These are phyloP conservation scores for Aureobasidium sp. DNA, from an alignment of 2,329 filamentous ascomycete species.

Conservation along the genomic window DNA sequence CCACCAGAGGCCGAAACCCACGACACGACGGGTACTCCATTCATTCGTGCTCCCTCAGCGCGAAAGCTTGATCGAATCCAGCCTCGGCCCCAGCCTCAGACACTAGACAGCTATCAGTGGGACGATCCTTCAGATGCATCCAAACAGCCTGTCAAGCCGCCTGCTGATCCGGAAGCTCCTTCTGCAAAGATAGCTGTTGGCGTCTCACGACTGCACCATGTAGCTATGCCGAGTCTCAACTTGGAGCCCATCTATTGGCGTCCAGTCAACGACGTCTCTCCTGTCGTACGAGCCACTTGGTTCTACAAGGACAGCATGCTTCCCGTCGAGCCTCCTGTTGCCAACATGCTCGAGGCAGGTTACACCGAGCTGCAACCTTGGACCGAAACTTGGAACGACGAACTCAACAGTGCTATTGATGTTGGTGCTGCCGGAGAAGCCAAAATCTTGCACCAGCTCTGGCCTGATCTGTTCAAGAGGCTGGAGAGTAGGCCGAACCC, in stretches of 20 bases:
- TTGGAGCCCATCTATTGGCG: slow-evolving; percentile 99
- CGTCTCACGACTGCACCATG: slow-evolving; percentile 80
- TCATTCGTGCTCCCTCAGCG: slow-evolving; percentile 42
- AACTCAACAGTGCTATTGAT: slow-evolving; percentile 81
- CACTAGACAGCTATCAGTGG: slow-evolving; percentile 44
- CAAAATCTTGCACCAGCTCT: slow-evolving; percentile 78
- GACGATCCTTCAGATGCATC: slow-evolving; percentile 32
- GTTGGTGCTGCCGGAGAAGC: slow-evolving; percentile 85
- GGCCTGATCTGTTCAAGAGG: slow-evolving; percentile 61
- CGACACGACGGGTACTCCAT: slow-evolving; percentile 43
- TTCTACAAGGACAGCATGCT: slow-evolving; percentile 96
- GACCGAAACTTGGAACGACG: slow-evolving; percentile 88
- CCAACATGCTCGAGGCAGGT: slow-evolving; percentile 87
- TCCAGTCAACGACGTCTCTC: slow-evolving; percentile 79
- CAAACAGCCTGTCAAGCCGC: slow-evolving; percentile 17
- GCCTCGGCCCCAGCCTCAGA: slow-evolving; percentile 31
- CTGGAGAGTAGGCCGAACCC: slow-evolving; percentile 38
- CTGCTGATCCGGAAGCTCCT: slow-evolving; percentile 24
- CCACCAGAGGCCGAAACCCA: slow-evolving; percentile 17
- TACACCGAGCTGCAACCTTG: slow-evolving; percentile 81
- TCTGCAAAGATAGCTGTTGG: slow-evolving; percentile 70
- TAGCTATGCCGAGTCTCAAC: slow-evolving; percentile 66
- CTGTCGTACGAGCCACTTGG: slow-evolving; percentile 84
- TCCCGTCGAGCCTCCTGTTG: slow-evolving; percentile 75
- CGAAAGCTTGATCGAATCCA: slow-evolving; percentile 19